These are phyloP conservation scores for Globisporangium cylindrosporum DNA, from an alignment of 352 stramenopile genomes.

Conservation along the genomic window DNA sequence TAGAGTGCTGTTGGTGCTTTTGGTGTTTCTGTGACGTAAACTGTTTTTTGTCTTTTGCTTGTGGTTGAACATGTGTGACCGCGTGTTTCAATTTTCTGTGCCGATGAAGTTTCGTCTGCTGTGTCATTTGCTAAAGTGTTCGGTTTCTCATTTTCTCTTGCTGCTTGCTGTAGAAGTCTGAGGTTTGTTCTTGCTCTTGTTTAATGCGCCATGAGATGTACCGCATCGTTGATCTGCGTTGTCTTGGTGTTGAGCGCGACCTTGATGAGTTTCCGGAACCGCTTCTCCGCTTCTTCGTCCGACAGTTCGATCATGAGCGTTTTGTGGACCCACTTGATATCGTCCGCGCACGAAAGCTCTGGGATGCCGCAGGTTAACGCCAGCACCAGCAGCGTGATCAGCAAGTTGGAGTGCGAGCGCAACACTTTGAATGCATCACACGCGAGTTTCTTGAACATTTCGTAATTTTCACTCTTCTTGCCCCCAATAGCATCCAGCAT, in stretches of 20 bases:
- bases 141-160: neutral
- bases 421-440: conserved; percentile 73
- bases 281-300: conserved; percentile 55
- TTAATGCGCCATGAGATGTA: conserved; percentile 83
- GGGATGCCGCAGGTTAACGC: conserved; percentile 79
- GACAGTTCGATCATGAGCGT: conserved; percentile 75
- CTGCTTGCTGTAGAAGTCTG: neutral
- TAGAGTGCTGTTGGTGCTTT: neutral
- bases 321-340: conserved; percentile 80
- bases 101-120: neutral
- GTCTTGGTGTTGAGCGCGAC: conserved; percentile 73
- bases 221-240: conserved; percentile 81
- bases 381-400: conserved; percentile 82
- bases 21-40: neutral
- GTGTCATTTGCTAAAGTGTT: neutral
- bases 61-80: neutral
- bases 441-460: conserved; percentile 66
- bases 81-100: neutral
- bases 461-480: conserved; percentile 71
- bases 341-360: conserved; percentile 59
- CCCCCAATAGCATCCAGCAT: conserved; percentile 87
- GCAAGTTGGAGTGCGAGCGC: conserved; percentile 67
- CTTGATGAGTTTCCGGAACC: conserved; percentile 77
- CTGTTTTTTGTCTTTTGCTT: neutral
- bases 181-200: neutral